Evolutionary conservation across 2,329 filamentous ascomycete genomes (phyloP), one percentile per base, ranked within the genome.

Genomic region (Claviceps humidiphila): DNA sequence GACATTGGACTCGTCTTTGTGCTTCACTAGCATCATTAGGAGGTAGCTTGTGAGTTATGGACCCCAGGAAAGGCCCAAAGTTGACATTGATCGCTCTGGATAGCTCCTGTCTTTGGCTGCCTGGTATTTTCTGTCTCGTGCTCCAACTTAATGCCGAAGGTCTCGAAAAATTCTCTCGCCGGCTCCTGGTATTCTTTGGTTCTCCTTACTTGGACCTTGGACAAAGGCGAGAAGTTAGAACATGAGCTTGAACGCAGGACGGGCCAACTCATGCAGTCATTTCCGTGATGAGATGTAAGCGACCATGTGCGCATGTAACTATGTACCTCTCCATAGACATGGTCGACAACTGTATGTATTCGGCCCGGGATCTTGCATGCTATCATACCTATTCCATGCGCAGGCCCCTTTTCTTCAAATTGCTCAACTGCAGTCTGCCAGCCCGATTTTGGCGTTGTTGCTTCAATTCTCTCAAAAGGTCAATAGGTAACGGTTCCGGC

Each of bases 111-210:
- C 66, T 56, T 20, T 70, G 41, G 16, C 59, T 55, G 5, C 59
- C 51, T 1, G 73, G 74, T 16, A 75, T 43, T 0, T 30, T 62
- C 55, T 52, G 72, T 64, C 56, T 71, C 76, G 8, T 9, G 26
- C 26, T 30, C 74, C 7, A 81, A 61, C 62, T 80, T 80, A 60
- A 80, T 74, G 1, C 70, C 72, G 59, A 76, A 80, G 1, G 58
- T 67, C 59, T 79, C 73, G 1, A 81, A 74, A 49, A 80, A 74
- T 55, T 70, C 63, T 37, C 74, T 66, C 0, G 77, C 77, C 43
- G 66, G 56, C 22, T 57, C 64, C 61, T 81, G 77, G 42, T 76
- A 71, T 51, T 58, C 42, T 62, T 60, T 3, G 16, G 16, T 57
- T 65, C 14, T 69, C 72, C 50, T 73, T 57, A 5, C 55, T 39